phyloP scores from a whole-genome alignment of 1,284 basidiomycete species.

The Cystobasidium pallidum region DNA sequence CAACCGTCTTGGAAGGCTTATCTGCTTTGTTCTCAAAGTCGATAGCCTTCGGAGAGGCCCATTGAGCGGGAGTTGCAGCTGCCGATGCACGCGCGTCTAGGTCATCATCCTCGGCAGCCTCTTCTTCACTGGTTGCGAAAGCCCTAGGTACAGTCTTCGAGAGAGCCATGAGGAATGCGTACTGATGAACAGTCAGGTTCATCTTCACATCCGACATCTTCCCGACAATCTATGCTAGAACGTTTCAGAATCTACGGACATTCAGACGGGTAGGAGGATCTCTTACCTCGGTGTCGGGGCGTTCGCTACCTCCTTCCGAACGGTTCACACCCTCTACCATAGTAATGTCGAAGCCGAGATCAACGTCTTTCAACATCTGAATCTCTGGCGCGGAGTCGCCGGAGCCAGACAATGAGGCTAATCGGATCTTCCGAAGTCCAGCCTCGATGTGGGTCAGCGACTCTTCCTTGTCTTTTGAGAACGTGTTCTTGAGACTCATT shows the following conservation, averaged over 20 bases:
- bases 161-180: constrained; percentile 73
- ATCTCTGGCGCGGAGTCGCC: constrained; percentile 62
- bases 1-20: constrained; percentile 52
- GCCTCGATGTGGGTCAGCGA: constrained; percentile 69
- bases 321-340: constrained; percentile 65
- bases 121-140: constrained; percentile 58
- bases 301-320: constrained; percentile 46
- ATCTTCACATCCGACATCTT: constrained; percentile 88
- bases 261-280: background rate
- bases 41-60: constrained; percentile 22
- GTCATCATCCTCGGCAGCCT: constrained; percentile 52
- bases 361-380: constrained; percentile 92
- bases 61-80: constrained; percentile 44
- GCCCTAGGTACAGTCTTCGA: constrained; percentile 76
- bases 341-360: constrained; percentile 71
- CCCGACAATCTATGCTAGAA: constrained; percentile 65
- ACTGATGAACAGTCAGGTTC: constrained; percentile 88
- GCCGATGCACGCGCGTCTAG: constrained; percentile 49
- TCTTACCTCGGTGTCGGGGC: constrained; percentile 52
- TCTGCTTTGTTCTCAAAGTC: constrained; percentile 41
- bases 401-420: constrained; percentile 70
- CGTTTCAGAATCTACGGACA: background rate
- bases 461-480: constrained; percentile 62
- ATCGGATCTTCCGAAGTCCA: constrained; percentile 80
- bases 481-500: constrained; percentile 79